phyloP scores from a whole-genome alignment of 805 yeast species.

The Kodamaea laetipori region DNA sequence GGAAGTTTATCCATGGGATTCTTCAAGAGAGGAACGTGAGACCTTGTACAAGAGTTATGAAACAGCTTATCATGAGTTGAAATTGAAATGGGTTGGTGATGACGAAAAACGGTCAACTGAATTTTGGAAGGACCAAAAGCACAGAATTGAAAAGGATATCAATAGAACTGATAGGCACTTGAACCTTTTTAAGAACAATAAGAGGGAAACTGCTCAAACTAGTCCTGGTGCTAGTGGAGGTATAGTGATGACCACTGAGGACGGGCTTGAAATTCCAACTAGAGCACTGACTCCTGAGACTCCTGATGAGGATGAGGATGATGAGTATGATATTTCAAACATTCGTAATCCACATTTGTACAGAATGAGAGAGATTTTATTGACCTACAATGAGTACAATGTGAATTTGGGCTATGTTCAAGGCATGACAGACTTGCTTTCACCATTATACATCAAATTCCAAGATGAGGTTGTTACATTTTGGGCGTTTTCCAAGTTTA shows the following conservation, averaged over 20 bases:
- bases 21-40: slow-evolving; percentile 67
- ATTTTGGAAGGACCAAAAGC: slow-evolving; percentile 87
- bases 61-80: slow-evolving; percentile 62
- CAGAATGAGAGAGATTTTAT: slow-evolving; percentile 70
- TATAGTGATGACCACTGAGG: slow-evolving; percentile 14
- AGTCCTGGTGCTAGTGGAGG: slow-evolving; percentile 25
- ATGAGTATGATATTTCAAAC: slow-evolving; percentile 60
- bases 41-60: slow-evolving; percentile 57
- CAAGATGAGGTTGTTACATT: slow-evolving; percentile 80
- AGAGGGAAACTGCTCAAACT: slow-evolving; percentile 15
- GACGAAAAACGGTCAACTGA: slow-evolving; percentile 52
- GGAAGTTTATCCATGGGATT: slow-evolving; percentile 87
- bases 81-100: slow-evolving; percentile 67
- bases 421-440: slow-evolving; percentile 93
- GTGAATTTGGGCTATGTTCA: slow-evolving; percentile 90
- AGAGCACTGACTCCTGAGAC: slow-evolving; percentile 36
- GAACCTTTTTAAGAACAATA: slow-evolving; percentile 55
- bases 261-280: slow-evolving; percentile 12
- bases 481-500: slow-evolving; percentile 84
- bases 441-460: slow-evolving; percentile 71
- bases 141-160: slow-evolving; percentile 90
- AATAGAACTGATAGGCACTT: slow-evolving; percentile 86
- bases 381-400: slow-evolving; percentile 86
- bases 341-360: slow-evolving; percentile 77
- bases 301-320: slow-evolving; percentile 39